Conservation (phyloP, 2,329 filamentous ascomycete genomes). For the Phialocephala sp. region DNA sequence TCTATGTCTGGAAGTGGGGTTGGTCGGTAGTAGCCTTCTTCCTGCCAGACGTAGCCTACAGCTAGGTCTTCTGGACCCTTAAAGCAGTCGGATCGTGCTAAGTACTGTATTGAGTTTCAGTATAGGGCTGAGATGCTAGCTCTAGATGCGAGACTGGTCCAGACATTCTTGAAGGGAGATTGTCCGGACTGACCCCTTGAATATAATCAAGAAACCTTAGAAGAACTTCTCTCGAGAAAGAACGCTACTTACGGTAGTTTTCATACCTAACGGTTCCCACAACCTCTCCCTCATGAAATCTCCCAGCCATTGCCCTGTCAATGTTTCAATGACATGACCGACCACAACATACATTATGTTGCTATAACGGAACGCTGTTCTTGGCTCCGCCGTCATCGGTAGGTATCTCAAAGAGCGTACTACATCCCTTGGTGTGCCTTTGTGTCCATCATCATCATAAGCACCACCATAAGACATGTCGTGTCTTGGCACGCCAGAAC, state of each 20-base stretch:
- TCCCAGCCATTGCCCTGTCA: conserved; percentile 47
- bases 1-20: conserved; percentile 40
- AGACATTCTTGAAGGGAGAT: background rate
- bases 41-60: conserved; percentile 50
- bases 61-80: conserved; percentile 44
- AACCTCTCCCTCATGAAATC: conserved; percentile 49
- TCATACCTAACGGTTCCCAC: conserved; percentile 55
- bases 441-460: conserved; percentile 39
- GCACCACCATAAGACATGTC: conserved; percentile 45
- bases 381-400: conserved; percentile 50
- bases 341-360: conserved; percentile 56
- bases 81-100: conserved; percentile 34
- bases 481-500: conserved; percentile 55
- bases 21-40: conserved; percentile 24
- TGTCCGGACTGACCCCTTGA: too few species aligned
- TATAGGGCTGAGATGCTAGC: background rate
- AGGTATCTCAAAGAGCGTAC: conserved; percentile 54
- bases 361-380: conserved; percentile 54
- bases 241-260: conserved; percentile 43
- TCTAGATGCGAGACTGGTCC: background rate
- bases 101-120: conserved; percentile 30
- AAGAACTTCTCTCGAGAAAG: background rate
- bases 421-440: conserved; percentile 41
- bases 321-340: conserved; percentile 52
- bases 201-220: too few species aligned